A percentile compares a stretch with the other conserved stretches of the same genome.
These are phyloP conservation scores for Clausena lansium DNA, from an alignment of 345 rosid genomes.

Conservation along the genomic window DNA sequence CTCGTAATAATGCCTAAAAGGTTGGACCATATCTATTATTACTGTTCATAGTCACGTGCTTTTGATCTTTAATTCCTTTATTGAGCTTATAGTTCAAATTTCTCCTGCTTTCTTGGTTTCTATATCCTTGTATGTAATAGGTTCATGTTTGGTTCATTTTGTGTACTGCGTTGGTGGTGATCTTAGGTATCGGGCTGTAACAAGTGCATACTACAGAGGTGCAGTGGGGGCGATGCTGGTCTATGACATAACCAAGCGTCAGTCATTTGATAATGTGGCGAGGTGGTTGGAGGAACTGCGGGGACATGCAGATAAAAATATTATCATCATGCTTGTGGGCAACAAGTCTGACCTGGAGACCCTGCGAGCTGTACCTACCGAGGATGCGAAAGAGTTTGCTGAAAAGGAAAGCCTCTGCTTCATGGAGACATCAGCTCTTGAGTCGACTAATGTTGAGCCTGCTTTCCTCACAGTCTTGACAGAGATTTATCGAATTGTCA, in stretches of 20 bases:
- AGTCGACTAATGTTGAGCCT: conserved; percentile 56
- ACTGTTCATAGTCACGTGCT: neutral
- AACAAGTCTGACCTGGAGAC: conserved; percentile 55
- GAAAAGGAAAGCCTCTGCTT: conserved; percentile 55
- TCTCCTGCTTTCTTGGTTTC: neutral
- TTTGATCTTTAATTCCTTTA: neutral
- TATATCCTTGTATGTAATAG: neutral
- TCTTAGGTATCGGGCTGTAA: conserved; percentile 60
- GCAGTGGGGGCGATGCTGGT: conserved; percentile 72
- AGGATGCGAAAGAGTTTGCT: conserved; percentile 63
- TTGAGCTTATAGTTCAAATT: neutral
- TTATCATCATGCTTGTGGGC: conserved; percentile 57
- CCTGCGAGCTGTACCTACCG: conserved; percentile 54
- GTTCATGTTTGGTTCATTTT: conserved; percentile 7
- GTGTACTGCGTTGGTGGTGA: conserved; percentile 2
- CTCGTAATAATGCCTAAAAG: neutral
- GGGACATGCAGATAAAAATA: conserved; percentile 61
- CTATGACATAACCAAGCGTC: conserved; percentile 53
- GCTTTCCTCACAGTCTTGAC: conserved; percentile 55
- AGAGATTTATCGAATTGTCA: conserved; percentile 51
- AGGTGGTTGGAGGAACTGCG: conserved; percentile 61
- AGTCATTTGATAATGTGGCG: conserved; percentile 56
- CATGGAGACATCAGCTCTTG: conserved; percentile 68
- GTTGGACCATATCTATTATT: neutral
- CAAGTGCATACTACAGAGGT: conserved; percentile 72